Conservation (phyloP, 1,284 basidiomycete genomes). For the Tilletia walkeri region DNA sequence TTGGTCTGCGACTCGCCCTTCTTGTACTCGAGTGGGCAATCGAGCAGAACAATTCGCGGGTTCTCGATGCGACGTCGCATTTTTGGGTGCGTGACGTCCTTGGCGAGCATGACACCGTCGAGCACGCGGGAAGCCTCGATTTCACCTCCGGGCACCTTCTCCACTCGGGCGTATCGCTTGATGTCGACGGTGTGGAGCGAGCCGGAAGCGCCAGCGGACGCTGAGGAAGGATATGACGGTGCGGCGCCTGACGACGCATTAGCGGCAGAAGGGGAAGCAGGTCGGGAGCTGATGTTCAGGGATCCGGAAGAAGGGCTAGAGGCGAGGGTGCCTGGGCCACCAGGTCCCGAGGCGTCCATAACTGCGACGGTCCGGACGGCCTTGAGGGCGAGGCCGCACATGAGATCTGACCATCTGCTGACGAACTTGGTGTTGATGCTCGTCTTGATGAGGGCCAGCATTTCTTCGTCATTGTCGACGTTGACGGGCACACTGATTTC, state of each 20-base stretch:
- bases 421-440: conserved; percentile 99
- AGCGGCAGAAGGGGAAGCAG: background rate
- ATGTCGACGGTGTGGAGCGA: conserved; percentile 74
- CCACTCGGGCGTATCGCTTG: conserved; percentile 94
- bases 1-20: conserved; percentile 98
- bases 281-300: conserved; percentile 20
- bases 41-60: conserved; percentile 84
- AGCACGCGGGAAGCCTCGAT: conserved; percentile 89
- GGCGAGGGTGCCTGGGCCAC: background rate
- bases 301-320: conserved; percentile 35
- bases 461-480: conserved; percentile 78
- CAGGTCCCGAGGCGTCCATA: conserved; percentile 54
- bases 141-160: conserved; percentile 95
- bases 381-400: conserved; percentile 90
- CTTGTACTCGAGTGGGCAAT: conserved; percentile 98
- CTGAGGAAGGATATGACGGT: too few relatives aligned
- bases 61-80: conserved; percentile 90
- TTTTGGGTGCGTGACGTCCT: conserved; percentile 96
- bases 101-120: conserved; percentile 93
- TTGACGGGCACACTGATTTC: conserved; percentile 87
- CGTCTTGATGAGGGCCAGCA: conserved; percentile 95
- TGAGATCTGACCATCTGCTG: conserved; percentile 91
- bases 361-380: conserved; percentile 79
- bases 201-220: background rate
- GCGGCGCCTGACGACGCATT: background rate